phyloP scores from a whole-genome alignment of 2,329 filamentous ascomycete genomes.

The Colletotrichum tamarilloi region DNA sequence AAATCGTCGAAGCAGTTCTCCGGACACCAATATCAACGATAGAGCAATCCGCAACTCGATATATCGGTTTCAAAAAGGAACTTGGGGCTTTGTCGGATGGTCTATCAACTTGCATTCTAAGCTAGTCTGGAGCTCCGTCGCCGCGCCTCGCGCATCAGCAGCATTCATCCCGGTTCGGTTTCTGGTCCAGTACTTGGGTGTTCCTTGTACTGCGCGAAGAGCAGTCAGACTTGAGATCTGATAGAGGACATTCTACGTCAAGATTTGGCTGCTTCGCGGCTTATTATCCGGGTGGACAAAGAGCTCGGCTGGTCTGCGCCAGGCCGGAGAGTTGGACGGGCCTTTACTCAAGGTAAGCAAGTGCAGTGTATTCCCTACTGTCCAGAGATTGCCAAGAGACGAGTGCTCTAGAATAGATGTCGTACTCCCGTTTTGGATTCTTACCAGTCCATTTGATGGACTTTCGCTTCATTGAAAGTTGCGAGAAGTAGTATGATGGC shows the following conservation, averaged over 20 bases:
- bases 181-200: constrained; percentile 16
- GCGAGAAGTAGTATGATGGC: not conserved
- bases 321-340: not conserved
- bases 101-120: not conserved
- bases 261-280: not conserved
- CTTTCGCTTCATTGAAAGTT: not conserved
- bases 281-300: not conserved
- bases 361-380: not conserved
- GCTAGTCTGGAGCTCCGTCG: not conserved
- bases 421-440: not conserved
- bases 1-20: not conserved
- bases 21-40: not conserved
- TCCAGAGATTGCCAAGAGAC: not conserved
- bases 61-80: too few species aligned
- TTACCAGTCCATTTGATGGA: not conserved
- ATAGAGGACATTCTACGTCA: not conserved
- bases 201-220: constrained; percentile 8
- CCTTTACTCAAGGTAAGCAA: constrained; percentile 1
- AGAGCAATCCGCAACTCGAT: not conserved
- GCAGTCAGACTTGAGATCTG: not conserved
- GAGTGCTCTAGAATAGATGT: not conserved
- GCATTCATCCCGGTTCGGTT: constrained; percentile 23
- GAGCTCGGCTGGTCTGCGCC: not conserved
- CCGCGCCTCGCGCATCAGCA: not conserved
- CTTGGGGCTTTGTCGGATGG: too few species aligned